Conservation (phyloP, 2,329 filamentous ascomycete species). For the Myrmaecium sp. region DNA sequence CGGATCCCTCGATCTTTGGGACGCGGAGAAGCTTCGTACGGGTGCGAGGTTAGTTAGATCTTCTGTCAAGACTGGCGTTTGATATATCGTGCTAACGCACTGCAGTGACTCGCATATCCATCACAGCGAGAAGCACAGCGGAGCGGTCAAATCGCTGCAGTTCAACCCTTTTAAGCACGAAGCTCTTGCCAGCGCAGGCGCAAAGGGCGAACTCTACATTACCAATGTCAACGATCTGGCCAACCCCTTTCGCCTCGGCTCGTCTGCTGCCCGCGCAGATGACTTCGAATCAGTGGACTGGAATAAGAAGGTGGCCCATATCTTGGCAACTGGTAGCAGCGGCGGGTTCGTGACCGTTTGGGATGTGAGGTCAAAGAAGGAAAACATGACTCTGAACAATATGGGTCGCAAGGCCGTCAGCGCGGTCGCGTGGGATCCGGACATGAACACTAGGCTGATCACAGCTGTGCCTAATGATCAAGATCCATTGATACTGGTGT, state of each 20-base stretch:
- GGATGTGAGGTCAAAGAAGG: conserved; percentile 97
- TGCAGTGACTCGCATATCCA: conserved; percentile 62
- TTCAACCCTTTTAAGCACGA: conserved; percentile 91
- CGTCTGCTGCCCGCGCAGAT: conserved; percentile 72
- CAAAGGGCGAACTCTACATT: conserved; percentile 91
- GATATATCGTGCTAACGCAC: conserved; percentile 11
- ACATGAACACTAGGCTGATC: conserved; percentile 78
- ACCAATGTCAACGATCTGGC: conserved; percentile 84
- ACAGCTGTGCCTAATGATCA: conserved; percentile 84
- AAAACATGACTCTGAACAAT: conserved; percentile 85
- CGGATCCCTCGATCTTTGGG: conserved; percentile 84
- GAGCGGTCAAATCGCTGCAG: conserved; percentile 83
- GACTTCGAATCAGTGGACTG: conserved; percentile 94
- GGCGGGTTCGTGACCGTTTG: conserved; percentile 95
- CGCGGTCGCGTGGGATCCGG: conserved; percentile 92
- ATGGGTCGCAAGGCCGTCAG: conserved; percentile 81
- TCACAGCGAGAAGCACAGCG: conserved; percentile 75
- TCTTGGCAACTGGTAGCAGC: conserved; percentile 81
- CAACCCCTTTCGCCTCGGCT: conserved; percentile 78
- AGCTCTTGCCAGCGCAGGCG: conserved; percentile 78
- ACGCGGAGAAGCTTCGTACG: conserved; percentile 52
- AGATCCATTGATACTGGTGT: conserved; percentile 73
- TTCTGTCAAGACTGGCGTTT: conserved; percentile 3
- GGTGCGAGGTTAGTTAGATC: conserved; percentile 33
- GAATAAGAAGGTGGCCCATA: conserved; percentile 97